Evolutionary conservation across 768 basidiomycete genomes (phyloP).

Genomic region (Termitomyces sp.): DNA sequence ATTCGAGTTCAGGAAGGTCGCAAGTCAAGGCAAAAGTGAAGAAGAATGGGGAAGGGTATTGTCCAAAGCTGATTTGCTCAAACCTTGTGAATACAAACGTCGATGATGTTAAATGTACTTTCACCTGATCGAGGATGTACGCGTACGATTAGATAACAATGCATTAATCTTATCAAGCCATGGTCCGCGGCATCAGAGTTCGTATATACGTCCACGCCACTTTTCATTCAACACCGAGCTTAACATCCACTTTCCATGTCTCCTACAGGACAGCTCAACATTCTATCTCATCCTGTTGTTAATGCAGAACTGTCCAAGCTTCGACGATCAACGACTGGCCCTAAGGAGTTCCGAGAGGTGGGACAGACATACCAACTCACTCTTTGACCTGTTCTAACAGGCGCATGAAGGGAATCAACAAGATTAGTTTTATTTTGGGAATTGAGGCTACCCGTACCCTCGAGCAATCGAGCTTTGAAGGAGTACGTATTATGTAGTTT

Average conservation of each 20-base stretch:
- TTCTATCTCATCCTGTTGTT: constrained; percentile 68
- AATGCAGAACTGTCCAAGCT: constrained; percentile 72
- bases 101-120: constrained; percentile 35
- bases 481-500: constrained; percentile 45
- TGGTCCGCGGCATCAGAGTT: neutral
- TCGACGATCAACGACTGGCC: constrained; percentile 50
- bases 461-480: constrained; percentile 57
- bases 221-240: neutral
- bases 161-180: constrained; percentile 5
- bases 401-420: constrained; percentile 60
- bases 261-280: constrained; percentile 32
- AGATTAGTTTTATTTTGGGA: constrained; percentile 75
- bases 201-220: neutral
- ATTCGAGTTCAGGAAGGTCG: constrained; percentile 72
- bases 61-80: constrained; percentile 55
- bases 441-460: constrained; percentile 76
- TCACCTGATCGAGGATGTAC: neutral
- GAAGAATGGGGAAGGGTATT: constrained; percentile 59
- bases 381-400: neutral
- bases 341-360: constrained; percentile 82
- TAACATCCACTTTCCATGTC: constrained; percentile 16
- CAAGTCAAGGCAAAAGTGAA: constrained; percentile 41
- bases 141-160: constrained; percentile 9
- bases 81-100: constrained; percentile 92
- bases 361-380: neutral